Evolutionary conservation across 176 grass and related monocot genomes (phyloP).

Genomic region (Carex cristatella): DNA sequence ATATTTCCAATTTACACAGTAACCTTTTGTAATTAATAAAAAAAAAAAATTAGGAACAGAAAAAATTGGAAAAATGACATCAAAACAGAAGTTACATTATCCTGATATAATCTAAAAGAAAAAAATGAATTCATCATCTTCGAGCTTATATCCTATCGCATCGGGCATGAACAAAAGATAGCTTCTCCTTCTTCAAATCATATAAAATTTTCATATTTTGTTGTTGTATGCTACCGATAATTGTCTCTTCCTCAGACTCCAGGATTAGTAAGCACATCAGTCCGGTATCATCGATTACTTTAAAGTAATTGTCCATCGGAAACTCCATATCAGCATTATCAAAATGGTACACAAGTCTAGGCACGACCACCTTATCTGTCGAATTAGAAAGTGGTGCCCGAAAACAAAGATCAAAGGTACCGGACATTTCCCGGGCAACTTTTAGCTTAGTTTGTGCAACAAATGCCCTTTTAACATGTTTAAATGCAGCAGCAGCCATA

Average conservation of each 20-base stretch:
- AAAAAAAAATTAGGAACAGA: background rate
- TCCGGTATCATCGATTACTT: constrained; percentile 31
- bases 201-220: constrained; percentile 87
- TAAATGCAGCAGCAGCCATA: constrained; percentile 43
- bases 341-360: constrained; percentile 68
- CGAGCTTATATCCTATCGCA: constrained; percentile 45
- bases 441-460: constrained; percentile 35
- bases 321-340: constrained; percentile 74
- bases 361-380: constrained; percentile 30
- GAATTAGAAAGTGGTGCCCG: constrained; percentile 27
- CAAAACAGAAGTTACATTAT: constrained; percentile 13
- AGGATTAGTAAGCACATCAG: constrained; percentile 70
- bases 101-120: background rate
- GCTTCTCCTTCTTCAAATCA: constrained; percentile 44
- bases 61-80: constrained; percentile 11
- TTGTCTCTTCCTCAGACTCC: constrained; percentile 36
- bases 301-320: constrained; percentile 56
- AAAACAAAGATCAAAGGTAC: constrained; percentile 63
- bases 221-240: constrained; percentile 93
- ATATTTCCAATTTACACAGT: background rate
- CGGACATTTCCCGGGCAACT: constrained; percentile 10
- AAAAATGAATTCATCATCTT: constrained; percentile 1
- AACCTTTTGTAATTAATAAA: background rate
- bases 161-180: constrained; percentile 60
- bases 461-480: constrained; percentile 57